Evolutionary conservation across 805 yeast genomes (phyloP).

Genomic region (Scheffersomyces coipomensis): DNA sequence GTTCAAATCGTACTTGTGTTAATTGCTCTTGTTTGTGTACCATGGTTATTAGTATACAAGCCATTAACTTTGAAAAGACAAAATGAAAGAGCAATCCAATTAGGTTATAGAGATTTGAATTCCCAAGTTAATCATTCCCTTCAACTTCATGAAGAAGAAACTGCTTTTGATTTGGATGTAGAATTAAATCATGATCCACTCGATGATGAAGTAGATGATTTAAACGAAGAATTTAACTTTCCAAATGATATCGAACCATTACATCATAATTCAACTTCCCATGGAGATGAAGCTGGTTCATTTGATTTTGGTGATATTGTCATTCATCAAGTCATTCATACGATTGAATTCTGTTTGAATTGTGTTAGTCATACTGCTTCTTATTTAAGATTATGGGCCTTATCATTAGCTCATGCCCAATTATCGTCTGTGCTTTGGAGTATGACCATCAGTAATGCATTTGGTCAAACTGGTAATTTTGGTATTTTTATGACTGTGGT

Average conservation of each 20-base stretch:
- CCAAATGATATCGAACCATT: slow-evolving; percentile 40
- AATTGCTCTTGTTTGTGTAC: slow-evolving; percentile 66
- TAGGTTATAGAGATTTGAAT: slow-evolving; percentile 41
- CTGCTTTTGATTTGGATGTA: slow-evolving; percentile 18
- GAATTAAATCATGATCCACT: slow-evolving; percentile 13
- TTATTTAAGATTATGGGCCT: slow-evolving; percentile 74
- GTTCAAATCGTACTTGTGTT: slow-evolving; percentile 58
- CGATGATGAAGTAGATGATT: slow-evolving; percentile 14
- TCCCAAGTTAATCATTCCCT: slow-evolving; percentile 41
- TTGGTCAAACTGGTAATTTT: slow-evolving; percentile 50
- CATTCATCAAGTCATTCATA: slow-evolving; percentile 78
- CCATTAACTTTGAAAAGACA: slow-evolving; percentile 50
- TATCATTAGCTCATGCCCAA: slow-evolving; percentile 79
- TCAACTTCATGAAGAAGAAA: slow-evolving; percentile 43
- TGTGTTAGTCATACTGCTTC: slow-evolving; percentile 82
- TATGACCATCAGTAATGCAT: slow-evolving; percentile 68
- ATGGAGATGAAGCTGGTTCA: slow-evolving; percentile 43
- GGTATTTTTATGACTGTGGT: slow-evolving; percentile 60
- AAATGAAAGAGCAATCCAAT: slow-evolving; percentile 30
- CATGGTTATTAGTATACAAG: slow-evolving; percentile 67
- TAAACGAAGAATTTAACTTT: slow-evolving; percentile 25
- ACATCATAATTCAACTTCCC: slow-evolving; percentile 28
- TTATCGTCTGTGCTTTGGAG: slow-evolving; percentile 72
- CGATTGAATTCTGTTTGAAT: slow-evolving; percentile 76
- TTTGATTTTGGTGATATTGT: slow-evolving; percentile 62